Base-by-base conservation (phyloP, 768 basidiomycete genomes). In the Mycena alexandri region DNA sequence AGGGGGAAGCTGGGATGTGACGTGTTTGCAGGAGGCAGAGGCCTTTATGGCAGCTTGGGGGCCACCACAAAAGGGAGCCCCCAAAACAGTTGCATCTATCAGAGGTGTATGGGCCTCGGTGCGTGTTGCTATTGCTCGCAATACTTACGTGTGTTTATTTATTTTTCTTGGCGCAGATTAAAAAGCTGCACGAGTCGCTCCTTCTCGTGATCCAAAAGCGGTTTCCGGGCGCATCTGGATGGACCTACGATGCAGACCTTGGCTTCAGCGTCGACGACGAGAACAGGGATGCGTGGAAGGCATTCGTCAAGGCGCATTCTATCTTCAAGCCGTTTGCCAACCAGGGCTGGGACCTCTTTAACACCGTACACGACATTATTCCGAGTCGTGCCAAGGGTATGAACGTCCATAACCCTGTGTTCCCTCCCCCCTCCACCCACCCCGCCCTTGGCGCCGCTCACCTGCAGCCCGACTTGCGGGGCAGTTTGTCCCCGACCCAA, bases 301-400 rank as follows among this genome's bases (percentile, higher is more conserved):
- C 8, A 2, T 64, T 64, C 47, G 13, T 10, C 17, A 64, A 64
- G 47, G 25, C 29, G 44, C 63, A 64, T 33, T 7, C 63, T 1
- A 25, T 64, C 46, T 64, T 64, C 34, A 64, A 64, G 54, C 63
- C 63, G 1, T 64, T 64, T 14, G 63, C 63, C 14, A 56, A 54
- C 38, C 56, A 55, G 21, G 63, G 54, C 29, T 29, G 29, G 29
- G 29, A 29, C 29, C 29, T 29, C 29, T 29, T 29, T 6, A 29
- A 29, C 29, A 29, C 29, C 29, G 29, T 29, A 6, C 34, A 64
- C 2, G 63, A 64, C 14, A 56, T 55, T 24, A 29, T 64, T 33
- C 63, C 54, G 22, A 38, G 44, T 19, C 36, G 38, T 44, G 61
- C 34, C 3, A 33, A 24, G 13, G 61, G 51, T 21, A 41, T 17